These are phyloP conservation scores for Leucocoprinus leucothites DNA, from an alignment of 768 basidiomycete species.

Conservation along the genomic window DNA sequence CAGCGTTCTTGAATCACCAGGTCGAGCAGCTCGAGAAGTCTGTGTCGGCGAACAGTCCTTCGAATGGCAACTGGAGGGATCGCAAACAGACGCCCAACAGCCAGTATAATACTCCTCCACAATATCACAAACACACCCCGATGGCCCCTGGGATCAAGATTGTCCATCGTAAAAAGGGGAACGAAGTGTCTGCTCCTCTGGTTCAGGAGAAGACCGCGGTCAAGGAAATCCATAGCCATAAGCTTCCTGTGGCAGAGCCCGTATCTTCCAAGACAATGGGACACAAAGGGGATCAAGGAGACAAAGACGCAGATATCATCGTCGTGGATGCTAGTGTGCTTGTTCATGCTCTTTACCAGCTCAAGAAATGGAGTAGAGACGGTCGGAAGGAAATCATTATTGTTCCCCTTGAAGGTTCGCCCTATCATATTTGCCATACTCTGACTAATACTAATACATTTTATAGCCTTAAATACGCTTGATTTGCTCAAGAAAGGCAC, in stretches of 20 bases:
- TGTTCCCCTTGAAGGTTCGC: slow-evolving; percentile 84
- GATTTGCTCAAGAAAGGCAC: slow-evolving; percentile 93
- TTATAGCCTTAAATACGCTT: slow-evolving; percentile 80
- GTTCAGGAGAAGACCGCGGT: slow-evolving; percentile 14
- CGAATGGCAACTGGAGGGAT: slow-evolving; percentile 63
- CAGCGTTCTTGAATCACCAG: slow-evolving; percentile 84
- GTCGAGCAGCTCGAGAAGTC: slow-evolving; percentile 86
- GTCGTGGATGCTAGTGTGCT: slow-evolving; percentile 83
- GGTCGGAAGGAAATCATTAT: slow-evolving; percentile 77
- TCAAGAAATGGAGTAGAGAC: slow-evolving; percentile 81
- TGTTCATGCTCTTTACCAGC: slow-evolving; percentile 69
- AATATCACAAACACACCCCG: slow-evolving; percentile 27
- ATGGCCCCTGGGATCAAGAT: slow-evolving; percentile 30
- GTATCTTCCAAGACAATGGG: not conserved
- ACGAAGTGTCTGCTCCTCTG: slow-evolving; percentile 19
- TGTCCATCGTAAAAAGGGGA: slow-evolving; percentile 27
- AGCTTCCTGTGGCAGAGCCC: not conserved
- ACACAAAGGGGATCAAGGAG: slow-evolving; percentile 25
- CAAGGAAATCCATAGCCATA: slow-evolving; percentile 11
- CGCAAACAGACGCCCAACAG: slow-evolving; percentile 23
- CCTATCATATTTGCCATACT: slow-evolving; percentile 1
- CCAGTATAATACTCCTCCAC: slow-evolving; percentile 16
- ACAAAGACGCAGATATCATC: slow-evolving; percentile 64
- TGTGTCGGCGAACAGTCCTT: slow-evolving; percentile 46
- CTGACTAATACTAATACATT: not conserved